Evolutionary conservation across 495 filamentous ascomycete genomes (phyloP), one percentile per base, ranked within the genome.

Genomic region (Hyaloscypha bicolor): DNA sequence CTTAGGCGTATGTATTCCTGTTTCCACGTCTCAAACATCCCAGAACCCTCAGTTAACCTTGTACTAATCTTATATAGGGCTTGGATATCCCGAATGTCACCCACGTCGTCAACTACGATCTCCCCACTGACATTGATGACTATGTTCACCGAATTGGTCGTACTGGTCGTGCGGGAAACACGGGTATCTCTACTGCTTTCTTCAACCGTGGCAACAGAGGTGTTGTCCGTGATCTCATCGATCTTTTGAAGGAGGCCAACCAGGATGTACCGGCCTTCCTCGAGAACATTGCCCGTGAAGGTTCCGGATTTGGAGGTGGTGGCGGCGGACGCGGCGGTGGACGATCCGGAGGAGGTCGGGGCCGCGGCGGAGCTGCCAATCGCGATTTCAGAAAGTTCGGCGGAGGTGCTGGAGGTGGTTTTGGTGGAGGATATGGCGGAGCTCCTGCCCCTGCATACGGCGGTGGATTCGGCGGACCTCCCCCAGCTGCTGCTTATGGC

Each of bases 121-220:
- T 99, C 33, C 96, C 96, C 64, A 98, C 93, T 59, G 96, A 99
- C 76, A 97, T 99, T 72, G 95, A 99, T 74, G 95, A 99, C 83
- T 99, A 99, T 73, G 96, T 99, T 65, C 95, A 99, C 81, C 92
- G 95, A 78, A 99, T 98, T 76, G 95, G 95, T 88, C 96, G 95
- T 94, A 99, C 95, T 66, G 95, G 96, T 74, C 95, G 95, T 91
- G 96, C 96, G 66, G 95, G 95, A 76, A 99, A 99, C 83, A 97
- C 94, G 69, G 95, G 95, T 89, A 91, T 97, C 66, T 92, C 95
- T 9, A 99, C 95, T 64, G 94, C 96, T 57, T 99, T 99, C 86
- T 98, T 97, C 88, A 99, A 99, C 87, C 95, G 95, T 75, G 93
- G 93, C 72, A 99, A 99, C 86, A 92, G 95, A 70, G 95, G 94